These are phyloP conservation scores for Lactarius psammicola DNA, from an alignment of 768 basidiomycete genomes.

Conservation along the genomic window DNA sequence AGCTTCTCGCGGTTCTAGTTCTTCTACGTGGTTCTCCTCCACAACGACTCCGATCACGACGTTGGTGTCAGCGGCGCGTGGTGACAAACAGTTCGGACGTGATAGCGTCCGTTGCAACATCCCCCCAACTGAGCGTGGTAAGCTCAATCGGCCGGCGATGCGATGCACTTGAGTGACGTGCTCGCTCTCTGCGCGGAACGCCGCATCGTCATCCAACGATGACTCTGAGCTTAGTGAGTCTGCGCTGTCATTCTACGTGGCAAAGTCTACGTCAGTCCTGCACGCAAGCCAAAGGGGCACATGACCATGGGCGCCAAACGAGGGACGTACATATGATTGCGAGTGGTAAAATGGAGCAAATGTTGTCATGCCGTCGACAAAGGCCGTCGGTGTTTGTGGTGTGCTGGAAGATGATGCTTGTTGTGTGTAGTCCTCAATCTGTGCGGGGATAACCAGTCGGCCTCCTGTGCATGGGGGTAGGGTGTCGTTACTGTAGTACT, in stretches of 20 bases:
- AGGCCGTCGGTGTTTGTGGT: constrained; percentile 28
- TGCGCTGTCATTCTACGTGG: constrained; percentile 27
- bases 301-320: neutral
- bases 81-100: constrained; percentile 9
- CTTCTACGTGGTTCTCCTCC: constrained; percentile 25
- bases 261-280: constrained; percentile 11
- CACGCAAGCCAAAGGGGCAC: neutral
- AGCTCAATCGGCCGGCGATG: constrained; percentile 25
- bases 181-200: constrained; percentile 16
- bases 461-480: neutral
- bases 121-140: constrained; percentile 25
- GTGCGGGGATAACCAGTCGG: neutral
- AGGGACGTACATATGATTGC: constrained; percentile 26
- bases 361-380: constrained; percentile 31
- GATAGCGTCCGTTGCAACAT: constrained; percentile 26
- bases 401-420: constrained; percentile 16
- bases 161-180: constrained; percentile 30
- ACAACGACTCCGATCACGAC: constrained; percentile 29
- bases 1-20: constrained; percentile 10
- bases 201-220: constrained; percentile 13
- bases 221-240: constrained; percentile 34
- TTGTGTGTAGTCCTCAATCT: constrained; percentile 19
- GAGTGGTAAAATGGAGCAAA: constrained; percentile 34
- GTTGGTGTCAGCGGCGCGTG: constrained; percentile 6
- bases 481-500: constrained; percentile 20